A percentile compares a stretch with the other conserved stretches of the same genome.
Conservation (phyloP, 1,139 yeast species). For the Candida glucosophila region DNA sequence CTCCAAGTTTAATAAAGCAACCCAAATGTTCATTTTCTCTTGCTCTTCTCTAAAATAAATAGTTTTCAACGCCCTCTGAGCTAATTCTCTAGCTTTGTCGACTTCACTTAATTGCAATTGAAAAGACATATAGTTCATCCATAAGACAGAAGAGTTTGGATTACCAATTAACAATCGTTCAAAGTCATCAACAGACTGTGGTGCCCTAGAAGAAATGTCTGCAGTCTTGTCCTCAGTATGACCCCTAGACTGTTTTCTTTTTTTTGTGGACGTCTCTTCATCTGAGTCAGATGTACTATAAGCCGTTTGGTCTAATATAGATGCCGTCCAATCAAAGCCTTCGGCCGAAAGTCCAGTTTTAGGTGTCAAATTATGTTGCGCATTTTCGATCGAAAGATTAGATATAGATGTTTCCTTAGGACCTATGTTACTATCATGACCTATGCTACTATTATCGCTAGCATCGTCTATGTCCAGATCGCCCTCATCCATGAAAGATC, state of each 20-base stretch:
- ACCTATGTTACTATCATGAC: slow-evolving; percentile 13
- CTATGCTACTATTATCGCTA: slow-evolving; percentile 12
- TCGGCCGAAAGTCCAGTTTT: slow-evolving; percentile 62
- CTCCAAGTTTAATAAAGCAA: slow-evolving; percentile 88
- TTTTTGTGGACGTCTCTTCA: slow-evolving; percentile 43
- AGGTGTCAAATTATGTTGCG: slow-evolving; percentile 11
- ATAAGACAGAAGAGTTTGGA: slow-evolving; percentile 86
- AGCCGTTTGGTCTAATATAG: slow-evolving; percentile 71
- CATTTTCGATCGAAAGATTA: slow-evolving; percentile 8
- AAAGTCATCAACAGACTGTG: slow-evolving; percentile 85
- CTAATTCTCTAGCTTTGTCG: slow-evolving; percentile 90
- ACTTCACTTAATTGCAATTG: slow-evolving; percentile 89
- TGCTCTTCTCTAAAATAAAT: slow-evolving; percentile 88
- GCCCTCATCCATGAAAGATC: slow-evolving; percentile 15
- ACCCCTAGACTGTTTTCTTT: slow-evolving; percentile 34
- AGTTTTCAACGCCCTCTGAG: slow-evolving; percentile 83
- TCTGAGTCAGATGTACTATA: slow-evolving; percentile 46
- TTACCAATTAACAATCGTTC: slow-evolving; percentile 86
- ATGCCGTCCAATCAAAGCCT: slow-evolving; percentile 93
- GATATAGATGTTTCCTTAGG: neutral
- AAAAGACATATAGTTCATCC: slow-evolving; percentile 99
- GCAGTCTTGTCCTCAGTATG: slow-evolving; percentile 75
- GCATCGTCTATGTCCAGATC: slow-evolving; percentile 12
- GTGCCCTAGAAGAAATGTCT: slow-evolving; percentile 74
- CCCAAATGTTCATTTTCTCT: slow-evolving; percentile 92